Evolutionary conservation across 2,329 filamentous ascomycete genomes (phyloP).

Genomic region (Ustilaginoidea virens): DNA sequence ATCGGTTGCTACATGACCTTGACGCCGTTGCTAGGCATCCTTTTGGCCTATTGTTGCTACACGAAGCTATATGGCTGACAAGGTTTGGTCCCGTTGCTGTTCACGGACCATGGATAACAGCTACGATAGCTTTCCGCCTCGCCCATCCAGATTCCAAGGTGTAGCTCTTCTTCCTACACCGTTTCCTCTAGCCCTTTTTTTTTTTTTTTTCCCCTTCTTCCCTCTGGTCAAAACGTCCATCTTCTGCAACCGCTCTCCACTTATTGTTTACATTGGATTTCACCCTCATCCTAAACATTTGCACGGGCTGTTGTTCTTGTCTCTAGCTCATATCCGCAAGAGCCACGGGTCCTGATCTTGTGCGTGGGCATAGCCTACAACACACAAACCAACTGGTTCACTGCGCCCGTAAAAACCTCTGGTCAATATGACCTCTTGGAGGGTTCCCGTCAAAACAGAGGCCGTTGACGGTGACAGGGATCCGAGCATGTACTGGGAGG

Average conservation of each 20-base stretch:
- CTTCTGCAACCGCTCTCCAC: too few relatives aligned
- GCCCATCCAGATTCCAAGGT: neutral
- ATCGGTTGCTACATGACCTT: conserved; percentile 6
- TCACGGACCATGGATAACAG: conserved; percentile 1
- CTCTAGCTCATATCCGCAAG: too few relatives aligned
- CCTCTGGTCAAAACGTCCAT: neutral
- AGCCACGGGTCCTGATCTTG: too few relatives aligned
- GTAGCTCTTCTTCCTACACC: neutral
- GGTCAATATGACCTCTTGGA: conserved; percentile 20
- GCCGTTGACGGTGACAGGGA: conserved; percentile 19
- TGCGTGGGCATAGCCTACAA: too few relatives aligned
- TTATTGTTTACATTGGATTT: too few relatives aligned
- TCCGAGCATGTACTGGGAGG: conserved; percentile 19
- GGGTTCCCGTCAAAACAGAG: conserved; percentile 18
- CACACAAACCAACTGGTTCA: neutral
- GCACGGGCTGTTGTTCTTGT: too few relatives aligned
- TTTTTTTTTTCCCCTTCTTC: neutral
- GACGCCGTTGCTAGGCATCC: conserved; percentile 6
- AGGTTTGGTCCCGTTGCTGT: conserved; percentile 3
- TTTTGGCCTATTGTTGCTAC: conserved; percentile 5
- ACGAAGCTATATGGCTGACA: conserved; percentile 3
- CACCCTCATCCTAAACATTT: too few relatives aligned
- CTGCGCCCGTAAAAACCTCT: neutral
- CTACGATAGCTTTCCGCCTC: conserved; percentile 2
- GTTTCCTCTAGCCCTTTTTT: neutral